phyloP scores from a whole-genome alignment of 1,284 basidiomycete genomes.

The Phellopilus nigrolimitatus region DNA sequence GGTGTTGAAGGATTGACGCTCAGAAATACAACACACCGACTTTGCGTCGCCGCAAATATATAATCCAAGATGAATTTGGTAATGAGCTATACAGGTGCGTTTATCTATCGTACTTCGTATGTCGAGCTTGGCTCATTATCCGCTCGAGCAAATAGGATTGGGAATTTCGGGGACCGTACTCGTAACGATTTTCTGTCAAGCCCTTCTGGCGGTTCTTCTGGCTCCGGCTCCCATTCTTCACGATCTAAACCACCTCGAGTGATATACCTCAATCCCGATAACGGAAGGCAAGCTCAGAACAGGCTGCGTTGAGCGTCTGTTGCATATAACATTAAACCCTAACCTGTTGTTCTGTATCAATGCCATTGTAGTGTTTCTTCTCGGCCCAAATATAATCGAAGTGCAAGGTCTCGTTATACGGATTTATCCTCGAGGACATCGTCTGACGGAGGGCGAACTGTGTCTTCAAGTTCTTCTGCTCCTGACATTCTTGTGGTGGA shows the following conservation, averaged over 20 bases:
- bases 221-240: conserved; percentile 2
- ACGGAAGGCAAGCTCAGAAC: conserved; percentile 18
- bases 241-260: conserved; percentile 11
- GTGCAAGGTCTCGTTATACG: background rate
- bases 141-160: conserved; percentile 7
- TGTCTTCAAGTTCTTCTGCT: conserved; percentile 4
- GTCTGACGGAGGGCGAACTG: conserved; percentile 2
- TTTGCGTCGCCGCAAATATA: conserved; percentile 66
- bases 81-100: conserved; percentile 59
- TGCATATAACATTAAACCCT: background rate
- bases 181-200: background rate
- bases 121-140: background rate
- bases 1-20: conserved; percentile 28
- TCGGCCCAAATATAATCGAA: conserved; percentile 6
- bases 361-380: conserved; percentile 3
- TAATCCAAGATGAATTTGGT: conserved; percentile 64
- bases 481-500: conserved; percentile 15
- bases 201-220: conserved; percentile 1
- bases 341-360: conserved; percentile 3
- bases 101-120: background rate
- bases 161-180: conserved; percentile 4
- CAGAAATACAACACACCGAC: conserved; percentile 36
- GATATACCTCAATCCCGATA: conserved; percentile 12
- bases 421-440: background rate
- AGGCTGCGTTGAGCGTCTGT: background rate